Percentiles rank a stretch among this genome's conserved stretches.
Conservation (phyloP, 139 green algal genomes). For the Chlorella sorokiniana region DNA sequence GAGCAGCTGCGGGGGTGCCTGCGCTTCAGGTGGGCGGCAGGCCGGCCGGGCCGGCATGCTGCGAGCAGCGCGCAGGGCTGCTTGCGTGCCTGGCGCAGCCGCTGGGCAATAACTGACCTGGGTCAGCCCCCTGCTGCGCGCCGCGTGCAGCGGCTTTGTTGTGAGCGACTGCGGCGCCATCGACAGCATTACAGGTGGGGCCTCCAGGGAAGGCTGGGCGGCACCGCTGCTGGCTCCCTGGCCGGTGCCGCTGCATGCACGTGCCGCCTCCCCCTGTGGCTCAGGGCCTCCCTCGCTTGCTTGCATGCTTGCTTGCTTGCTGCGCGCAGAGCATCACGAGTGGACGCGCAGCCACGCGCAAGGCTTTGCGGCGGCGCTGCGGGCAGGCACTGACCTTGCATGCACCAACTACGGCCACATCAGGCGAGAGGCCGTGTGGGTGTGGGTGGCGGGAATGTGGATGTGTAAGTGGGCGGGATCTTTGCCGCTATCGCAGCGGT, state of each 20-base stretch:
- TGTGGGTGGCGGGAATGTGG: neutral
- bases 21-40: neutral
- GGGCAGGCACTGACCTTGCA: conserved; percentile 37
- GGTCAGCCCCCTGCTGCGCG: neutral
- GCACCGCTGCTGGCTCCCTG: neutral
- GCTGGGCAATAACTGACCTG: neutral
- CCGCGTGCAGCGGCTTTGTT: conserved; percentile 39
- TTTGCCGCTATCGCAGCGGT: no score
- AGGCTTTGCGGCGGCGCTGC: conserved; percentile 24
- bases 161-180: conserved; percentile 53
- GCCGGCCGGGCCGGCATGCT: neutral
- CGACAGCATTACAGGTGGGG: conserved; percentile 6
- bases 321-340: neutral
- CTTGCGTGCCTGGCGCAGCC: neutral
- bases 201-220: neutral
- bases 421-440: neutral
- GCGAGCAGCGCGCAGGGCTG: neutral
- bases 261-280: no score
- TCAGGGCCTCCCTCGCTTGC: no score
- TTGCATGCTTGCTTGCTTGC: neutral
- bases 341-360: neutral
- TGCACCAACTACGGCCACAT: conserved; percentile 36
- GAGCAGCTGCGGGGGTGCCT: neutral
- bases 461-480: neutral
- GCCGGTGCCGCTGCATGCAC: neutral